Evolutionary conservation across 2,329 filamentous ascomycete species (phyloP), one percentile per base, ranked within the genome.

Genomic region (Aspergillus tamarii): DNA sequence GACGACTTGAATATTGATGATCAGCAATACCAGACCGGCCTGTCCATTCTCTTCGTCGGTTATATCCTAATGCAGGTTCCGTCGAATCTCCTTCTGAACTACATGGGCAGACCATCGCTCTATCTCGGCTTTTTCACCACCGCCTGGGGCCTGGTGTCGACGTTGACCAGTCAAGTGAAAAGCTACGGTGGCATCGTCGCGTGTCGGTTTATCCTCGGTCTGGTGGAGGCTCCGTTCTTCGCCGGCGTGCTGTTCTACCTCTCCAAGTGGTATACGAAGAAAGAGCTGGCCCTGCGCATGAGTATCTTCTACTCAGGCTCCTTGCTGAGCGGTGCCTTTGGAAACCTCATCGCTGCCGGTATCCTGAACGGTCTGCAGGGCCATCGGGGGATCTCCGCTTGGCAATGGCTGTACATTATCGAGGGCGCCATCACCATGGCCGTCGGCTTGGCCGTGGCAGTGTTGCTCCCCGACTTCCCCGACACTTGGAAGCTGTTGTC

Each of bases 291-390:
- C 3, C 77, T 83, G 48, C 79, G 84, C 6, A 84, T 82, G 67
- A 80, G 81, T n/a, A 80, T 85, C 50, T 81, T 86, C 60, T 86
- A 84, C 70, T 82, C 82, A 4, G 84, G 83, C 4, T 82, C 79
- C 2, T 72, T 85, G 23, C 77, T 86, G 34, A 80, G 80, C 58
- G 82, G 75, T 53, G 84, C 84, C 2, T 86, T 86, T 67, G 83
- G 83, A n/a, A 84, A 82, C 23, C 76, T 86, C 30, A 84, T 87
- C 57, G 84, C 82, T 9, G 84, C 84, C 3, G 83, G 82, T 4
- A 84, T 85, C 34, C 74, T 83, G 7, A 69, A 74, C 26, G 81
- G 81, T 6, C 72, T 81, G 34, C 71, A 69, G 2, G 75, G 76
- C 4, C 64, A 68, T 10, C 72, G 70, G 4, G 78, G 78, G 19